These are phyloP conservation scores for Strobilomyces confusus DNA, from an alignment of 768 basidiomycete genomes.

Conservation along the genomic window DNA sequence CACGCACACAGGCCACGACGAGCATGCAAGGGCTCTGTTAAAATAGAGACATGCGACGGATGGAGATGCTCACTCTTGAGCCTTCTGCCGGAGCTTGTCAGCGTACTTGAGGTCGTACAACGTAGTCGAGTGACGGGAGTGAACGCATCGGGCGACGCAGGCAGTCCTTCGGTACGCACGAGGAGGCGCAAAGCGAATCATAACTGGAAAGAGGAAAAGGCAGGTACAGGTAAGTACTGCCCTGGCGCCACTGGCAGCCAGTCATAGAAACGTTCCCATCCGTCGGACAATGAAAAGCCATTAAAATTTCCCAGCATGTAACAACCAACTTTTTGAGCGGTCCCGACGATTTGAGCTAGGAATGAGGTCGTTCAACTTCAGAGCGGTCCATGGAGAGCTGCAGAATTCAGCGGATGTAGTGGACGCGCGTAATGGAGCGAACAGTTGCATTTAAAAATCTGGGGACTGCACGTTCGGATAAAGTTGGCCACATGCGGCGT, in stretches of 20 bases:
- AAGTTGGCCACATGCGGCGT: neutral
- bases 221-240: neutral
- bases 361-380: neutral
- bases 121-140: slow-evolving; percentile 3
- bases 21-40: slow-evolving; percentile 14
- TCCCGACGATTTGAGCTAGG: neutral
- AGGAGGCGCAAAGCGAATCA: slow-evolving; percentile 1
- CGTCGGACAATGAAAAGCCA: too few relatives aligned
- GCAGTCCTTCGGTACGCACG: neutral
- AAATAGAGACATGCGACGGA: slow-evolving; percentile 8
- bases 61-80: slow-evolving; percentile 53
- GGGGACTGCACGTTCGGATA: too few relatives aligned
- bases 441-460: neutral
- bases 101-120: slow-evolving; percentile 54
- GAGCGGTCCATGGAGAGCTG: neutral
- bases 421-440: neutral
- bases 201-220: neutral
- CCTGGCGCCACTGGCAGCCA: too few relatives aligned
- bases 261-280: too few relatives aligned
- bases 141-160: slow-evolving; percentile 12
- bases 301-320: too few relatives aligned
- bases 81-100: slow-evolving; percentile 60
- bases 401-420: neutral
- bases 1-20: neutral
- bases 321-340: too few relatives aligned